A percentile compares a stretch with the other conserved stretches of the same genome.
Conservation (phyloP, 345 rosid species). For the Carallia pectinifolia region DNA sequence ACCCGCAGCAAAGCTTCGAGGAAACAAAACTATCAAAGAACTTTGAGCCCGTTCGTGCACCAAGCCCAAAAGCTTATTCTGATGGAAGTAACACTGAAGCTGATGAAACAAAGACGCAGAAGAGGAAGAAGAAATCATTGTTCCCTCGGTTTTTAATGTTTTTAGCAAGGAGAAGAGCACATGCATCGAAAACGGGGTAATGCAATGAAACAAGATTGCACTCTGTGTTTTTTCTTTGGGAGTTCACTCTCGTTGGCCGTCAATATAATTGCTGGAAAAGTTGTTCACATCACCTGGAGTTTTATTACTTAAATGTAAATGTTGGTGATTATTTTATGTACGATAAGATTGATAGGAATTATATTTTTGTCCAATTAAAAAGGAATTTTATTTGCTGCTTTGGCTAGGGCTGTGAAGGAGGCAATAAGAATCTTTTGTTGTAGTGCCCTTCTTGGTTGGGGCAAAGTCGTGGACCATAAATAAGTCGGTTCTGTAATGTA, state of each 20-base stretch:
- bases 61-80: constrained; percentile 37
- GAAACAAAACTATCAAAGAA: constrained; percentile 38
- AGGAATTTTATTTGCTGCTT: constrained; percentile 25
- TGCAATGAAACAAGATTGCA: not conserved
- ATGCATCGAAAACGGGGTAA: constrained; percentile 39
- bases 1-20: constrained; percentile 32
- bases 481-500: constrained; percentile 18
- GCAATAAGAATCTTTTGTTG: constrained; percentile 11
- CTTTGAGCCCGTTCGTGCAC: constrained; percentile 8
- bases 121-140: constrained; percentile 71
- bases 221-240: constrained; percentile 10
- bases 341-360: constrained; percentile 22
- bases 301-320: constrained; percentile 34
- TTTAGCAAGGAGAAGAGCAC: constrained; percentile 53
- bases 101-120: constrained; percentile 34
- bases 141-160: constrained; percentile 79
- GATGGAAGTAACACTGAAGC: constrained; percentile 28
- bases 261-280: constrained; percentile 1
- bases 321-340: constrained; percentile 34
- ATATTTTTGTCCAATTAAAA: constrained; percentile 17
- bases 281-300: constrained; percentile 35
- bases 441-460: not conserved
- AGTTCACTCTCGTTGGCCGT: constrained; percentile 4
- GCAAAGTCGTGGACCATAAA: not conserved
- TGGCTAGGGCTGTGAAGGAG: constrained; percentile 8